Evolutionary conservation across 2,329 filamentous ascomycete genomes (phyloP).

Genomic region (Penicillium sp.): DNA sequence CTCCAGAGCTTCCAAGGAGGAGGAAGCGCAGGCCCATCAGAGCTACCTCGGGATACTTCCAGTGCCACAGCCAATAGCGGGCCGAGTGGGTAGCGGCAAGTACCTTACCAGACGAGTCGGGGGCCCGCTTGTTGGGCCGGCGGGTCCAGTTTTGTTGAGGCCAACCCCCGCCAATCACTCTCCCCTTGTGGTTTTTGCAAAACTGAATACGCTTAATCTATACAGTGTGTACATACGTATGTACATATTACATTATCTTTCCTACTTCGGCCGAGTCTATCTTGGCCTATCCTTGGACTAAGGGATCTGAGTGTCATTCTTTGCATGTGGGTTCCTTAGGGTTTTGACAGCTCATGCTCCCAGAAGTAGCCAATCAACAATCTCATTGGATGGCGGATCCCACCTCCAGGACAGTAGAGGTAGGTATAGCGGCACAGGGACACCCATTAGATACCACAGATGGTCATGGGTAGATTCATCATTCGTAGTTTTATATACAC

Average conservation of each 20-base stretch:
- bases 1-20: too few relatives aligned
- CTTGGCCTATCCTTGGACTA: background rate
- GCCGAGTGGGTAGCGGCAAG: background rate
- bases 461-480: constrained; percentile 11
- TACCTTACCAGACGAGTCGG: background rate
- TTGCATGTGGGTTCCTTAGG: background rate
- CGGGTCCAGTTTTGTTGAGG: constrained; percentile 28
- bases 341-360: background rate
- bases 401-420: too few relatives aligned
- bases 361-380: too few relatives aligned
- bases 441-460: background rate
- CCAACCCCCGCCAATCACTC: constrained; percentile 16
- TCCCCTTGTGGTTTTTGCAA: constrained; percentile 14
- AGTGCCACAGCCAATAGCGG: background rate
- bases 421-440: too few relatives aligned
- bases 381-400: too few relatives aligned
- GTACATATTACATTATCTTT: background rate
- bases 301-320: background rate
- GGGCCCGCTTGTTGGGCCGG: constrained; percentile 26
- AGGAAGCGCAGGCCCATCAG: too few relatives aligned
- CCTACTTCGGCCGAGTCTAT: background rate
- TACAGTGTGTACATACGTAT: background rate
- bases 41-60: background rate
- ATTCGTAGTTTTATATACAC: constrained; percentile 25
- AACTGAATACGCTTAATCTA: background rate